These are phyloP conservation scores for Endocalyx cinctus DNA, from an alignment of 2,329 filamentous ascomycete genomes.

Conservation along the genomic window DNA sequence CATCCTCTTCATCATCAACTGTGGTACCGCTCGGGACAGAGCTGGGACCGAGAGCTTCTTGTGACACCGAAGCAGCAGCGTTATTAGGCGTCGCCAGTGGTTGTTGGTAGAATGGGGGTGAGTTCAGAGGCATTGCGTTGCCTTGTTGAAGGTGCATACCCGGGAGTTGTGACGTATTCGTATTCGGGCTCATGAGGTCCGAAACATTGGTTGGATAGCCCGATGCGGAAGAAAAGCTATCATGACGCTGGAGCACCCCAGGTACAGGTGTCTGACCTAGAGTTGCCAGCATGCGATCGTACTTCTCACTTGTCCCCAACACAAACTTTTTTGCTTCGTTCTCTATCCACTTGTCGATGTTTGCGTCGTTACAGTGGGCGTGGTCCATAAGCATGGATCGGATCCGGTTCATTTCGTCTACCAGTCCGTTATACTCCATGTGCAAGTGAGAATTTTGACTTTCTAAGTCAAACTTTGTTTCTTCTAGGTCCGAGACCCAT, in stretches of 20 bases:
- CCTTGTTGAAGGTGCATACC: constrained; percentile 12
- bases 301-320: constrained; percentile 26
- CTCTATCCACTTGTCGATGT: constrained; percentile 50
- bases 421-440: constrained; percentile 36
- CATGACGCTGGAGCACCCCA: constrained; percentile 7
- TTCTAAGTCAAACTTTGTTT: constrained; percentile 40
- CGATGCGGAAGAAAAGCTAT: constrained; percentile 12
- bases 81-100: too few species aligned
- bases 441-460: constrained; percentile 37
- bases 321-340: constrained; percentile 48
- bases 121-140: constrained; percentile 7
- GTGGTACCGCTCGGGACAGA: too few species aligned
- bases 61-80: too few species aligned
- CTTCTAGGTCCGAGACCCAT: constrained; percentile 46
- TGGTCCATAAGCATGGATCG: constrained; percentile 50
- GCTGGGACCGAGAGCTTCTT: too few species aligned
- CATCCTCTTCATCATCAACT: too few species aligned
- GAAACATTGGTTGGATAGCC: constrained; percentile 10
- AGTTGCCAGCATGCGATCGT: constrained; percentile 23
- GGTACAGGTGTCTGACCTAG: constrained; percentile 9
- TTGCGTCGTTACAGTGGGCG: constrained; percentile 45
- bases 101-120: constrained; percentile 14
- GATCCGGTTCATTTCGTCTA: constrained; percentile 41
- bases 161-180: constrained; percentile 6
- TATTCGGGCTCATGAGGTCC: constrained; percentile 9